Base-by-base conservation (phyloP, 2,329 filamentous ascomycete species). In the Venturiaceae sp. region DNA sequence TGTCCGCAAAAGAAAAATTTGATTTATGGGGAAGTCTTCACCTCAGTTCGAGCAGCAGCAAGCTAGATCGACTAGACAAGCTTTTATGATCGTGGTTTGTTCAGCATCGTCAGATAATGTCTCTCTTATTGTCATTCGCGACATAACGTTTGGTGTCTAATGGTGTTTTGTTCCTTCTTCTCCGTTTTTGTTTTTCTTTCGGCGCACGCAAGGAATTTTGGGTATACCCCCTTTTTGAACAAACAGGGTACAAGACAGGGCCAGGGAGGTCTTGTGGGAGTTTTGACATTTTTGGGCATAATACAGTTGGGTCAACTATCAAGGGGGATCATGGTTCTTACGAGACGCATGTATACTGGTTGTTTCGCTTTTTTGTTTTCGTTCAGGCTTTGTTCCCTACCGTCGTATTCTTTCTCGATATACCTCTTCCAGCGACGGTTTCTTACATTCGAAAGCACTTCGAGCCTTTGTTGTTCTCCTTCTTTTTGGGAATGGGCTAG, bases 21-120 rank as follows among this genome's bases (percentile, higher is more conserved):
- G 60, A 61, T 41, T 36, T 61, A 9, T 61, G 55, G 55, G 59
- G 33, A n/a, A 52, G 23, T 26, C 44, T 60, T 9, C 55, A 58
- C 19, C 44, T 57, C 21, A 30, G 36, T 4, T 30, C 36, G 14
- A 47, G 26, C 53, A 56, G 26, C 13, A 50, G 44, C 14, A 50
- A 50, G 23, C 26, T 50, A n/a, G 44, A 50, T 50, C 44, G 44
- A 21, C 3, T 50, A 16, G 44, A 30, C 23, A 50, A 50, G 44
- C 14, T 50, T 50, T 30, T n/a, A 8, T 50, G 44, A 50, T 50
- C 13, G 13, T 16, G 13, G 26, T n/a, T 30, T 13, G 5, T 30
- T 30, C 44, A n/a, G n/a, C n/a, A n/a, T n/a, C n/a, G n/a, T n/a
- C n/a, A n/a, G n/a, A 3, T 30, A 50, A 50, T 50, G 44, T 50